Evolutionary conservation across 2,329 filamentous ascomycete species (phyloP), one percentile per base, ranked within the genome.

Genomic region (Cordyceps militaris): DNA sequence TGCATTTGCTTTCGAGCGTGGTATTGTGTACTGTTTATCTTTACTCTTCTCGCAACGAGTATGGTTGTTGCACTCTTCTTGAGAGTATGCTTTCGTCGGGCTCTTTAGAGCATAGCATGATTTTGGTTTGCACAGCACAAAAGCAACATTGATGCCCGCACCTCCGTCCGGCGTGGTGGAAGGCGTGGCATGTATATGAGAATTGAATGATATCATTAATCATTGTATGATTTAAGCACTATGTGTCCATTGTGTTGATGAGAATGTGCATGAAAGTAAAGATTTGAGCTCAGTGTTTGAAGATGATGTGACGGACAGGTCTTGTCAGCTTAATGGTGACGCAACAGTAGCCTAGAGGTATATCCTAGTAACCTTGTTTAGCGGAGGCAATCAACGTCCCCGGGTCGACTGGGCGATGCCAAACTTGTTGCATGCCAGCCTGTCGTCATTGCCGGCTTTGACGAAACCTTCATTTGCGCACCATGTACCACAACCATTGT

Each of bases 81-180:
- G 24, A 36, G 30, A 38, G 47, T 26, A 50, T 21, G 11, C 7
- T 7, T 50, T 38, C n/a, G n/a, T 32, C 30, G 26, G 38, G 13
- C 9, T 14, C 2, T 23, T 49, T 19, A 6, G 11, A 53, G 38
- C 6, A 43, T 11, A 43, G 50, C 50, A 53, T 53, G 36, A 23
- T 43, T 51, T 53, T 43, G 50, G 50, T 53, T 52, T 21, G 50
- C 36, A 53, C 50, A 53, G 50, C 36, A 53, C 50, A 53, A 53
- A 53, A 53, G 50, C 26, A 43, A 42, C 38, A 8, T 28, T 16
- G 10, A 6, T 43, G 16, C 19, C 36, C 24, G 26, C n/a, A 43
- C 30, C 13, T n/a, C 38, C 26, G 36, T 43, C 26, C 23, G 38
- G 50, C 50, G 50, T 53, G 50, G 26, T 26, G 50, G 26, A 10